Base-by-base conservation (phyloP, 768 basidiomycete genomes). In the Leccinum imitatum region DNA sequence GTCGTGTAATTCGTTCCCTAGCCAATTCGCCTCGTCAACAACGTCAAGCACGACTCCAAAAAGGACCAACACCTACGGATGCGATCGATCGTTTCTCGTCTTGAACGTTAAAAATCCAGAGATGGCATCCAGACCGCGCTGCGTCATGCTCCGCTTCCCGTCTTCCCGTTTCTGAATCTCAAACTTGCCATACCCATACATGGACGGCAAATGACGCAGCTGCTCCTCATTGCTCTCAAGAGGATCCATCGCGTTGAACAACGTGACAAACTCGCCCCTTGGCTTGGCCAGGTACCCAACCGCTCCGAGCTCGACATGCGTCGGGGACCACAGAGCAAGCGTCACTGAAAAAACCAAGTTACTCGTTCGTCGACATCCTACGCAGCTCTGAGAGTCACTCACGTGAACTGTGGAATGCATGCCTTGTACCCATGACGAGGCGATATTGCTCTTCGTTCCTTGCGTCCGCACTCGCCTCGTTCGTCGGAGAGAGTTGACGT, bases 271-370 rank as follows among this genome's bases (percentile, higher is more conserved):
- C 50, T 76, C 73, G 3, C 91, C 91, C n/a, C 73, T 72, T 0
- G 86, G 82, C 64, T 87, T 89, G 35, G 77, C 78, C 25, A 92
- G 74, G 69, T 89, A 94, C 3, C 92, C 92, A 9, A 93, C 86
- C 3, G 86, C 84, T 7, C 91, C 92, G 3, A 92, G 73, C 13
- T 79, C 70, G 0, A 93, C 82, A 6, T 66, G 78, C 4, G 81
- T 74, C 2, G 91, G 91, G 5, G 77, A 79, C 91, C 91, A 94
- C 6, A 92, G 73, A 7, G 91, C 87, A 21, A 87, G 71, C 0
- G 79, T 83, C 59, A 90, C 86, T 87, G 25, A 9, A 56, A 9
- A 56, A 25, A 19, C 33, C 30, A 62, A 39, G 13, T 35, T 4
- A 8, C 9, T 46, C 31, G 13, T 0, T 25, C 25, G 23, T 25